These are phyloP conservation scores for Mucor piriformis DNA, from an alignment of 371 early-diverging fungal genomes.

Conservation along the genomic window DNA sequence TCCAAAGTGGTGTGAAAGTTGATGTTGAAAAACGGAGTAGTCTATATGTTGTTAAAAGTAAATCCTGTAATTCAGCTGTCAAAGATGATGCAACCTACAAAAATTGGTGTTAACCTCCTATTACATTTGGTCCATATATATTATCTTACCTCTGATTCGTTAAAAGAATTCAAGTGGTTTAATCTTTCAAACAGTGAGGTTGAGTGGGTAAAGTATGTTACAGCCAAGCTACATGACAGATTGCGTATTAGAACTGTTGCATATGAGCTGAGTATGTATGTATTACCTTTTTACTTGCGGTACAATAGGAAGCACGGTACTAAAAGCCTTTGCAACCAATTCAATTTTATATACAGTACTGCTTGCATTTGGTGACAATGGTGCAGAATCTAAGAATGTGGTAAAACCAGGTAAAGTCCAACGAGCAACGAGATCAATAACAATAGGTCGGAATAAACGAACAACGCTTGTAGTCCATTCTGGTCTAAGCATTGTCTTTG, in stretches of 20 bases:
- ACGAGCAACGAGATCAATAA: slow-evolving; percentile 82
- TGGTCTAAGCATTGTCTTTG: slow-evolving; percentile 40
- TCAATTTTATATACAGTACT: slow-evolving; percentile 52
- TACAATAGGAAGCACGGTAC: slow-evolving; percentile 65
- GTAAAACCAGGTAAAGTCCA: slow-evolving; percentile 65
- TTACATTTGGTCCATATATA: background rate
- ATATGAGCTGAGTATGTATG: background rate
- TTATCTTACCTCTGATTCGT: slow-evolving; percentile 5
- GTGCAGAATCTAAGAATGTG: slow-evolving; percentile 41
- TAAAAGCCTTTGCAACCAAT: slow-evolving; percentile 64
- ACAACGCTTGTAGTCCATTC: slow-evolving; percentile 49
- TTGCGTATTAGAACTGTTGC: background rate
- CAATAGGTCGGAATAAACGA: slow-evolving; percentile 71
- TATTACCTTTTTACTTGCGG: slow-evolving; percentile 76
- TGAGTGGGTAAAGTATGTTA: slow-evolving; percentile 59
- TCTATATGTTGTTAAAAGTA: slow-evolving; percentile 65
- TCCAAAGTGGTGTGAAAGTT: slow-evolving; percentile 65
- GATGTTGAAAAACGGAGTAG: slow-evolving; percentile 57
- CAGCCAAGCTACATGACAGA: slow-evolving; percentile 53
- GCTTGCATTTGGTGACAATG: slow-evolving; percentile 24
- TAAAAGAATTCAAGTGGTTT: slow-evolving; percentile 28
- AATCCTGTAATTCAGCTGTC: slow-evolving; percentile 44
- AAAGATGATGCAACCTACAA: slow-evolving; percentile 14
- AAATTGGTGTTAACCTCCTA: slow-evolving; percentile 8
- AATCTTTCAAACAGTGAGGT: slow-evolving; percentile 59